Conservation (phyloP, 1,284 basidiomycete genomes). For the Tilletia setariae region DNA sequence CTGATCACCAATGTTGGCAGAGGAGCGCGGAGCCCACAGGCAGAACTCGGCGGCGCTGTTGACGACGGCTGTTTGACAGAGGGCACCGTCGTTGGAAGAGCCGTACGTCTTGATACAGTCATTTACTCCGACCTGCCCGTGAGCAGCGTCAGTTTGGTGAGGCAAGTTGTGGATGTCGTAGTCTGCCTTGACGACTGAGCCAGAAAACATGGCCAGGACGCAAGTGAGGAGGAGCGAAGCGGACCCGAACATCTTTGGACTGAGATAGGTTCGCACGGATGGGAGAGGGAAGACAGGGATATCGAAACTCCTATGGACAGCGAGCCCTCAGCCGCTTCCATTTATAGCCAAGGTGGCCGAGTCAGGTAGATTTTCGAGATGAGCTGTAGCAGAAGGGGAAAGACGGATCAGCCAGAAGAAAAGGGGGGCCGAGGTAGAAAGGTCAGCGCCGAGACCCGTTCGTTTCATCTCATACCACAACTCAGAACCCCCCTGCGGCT, state of each 20-base stretch:
- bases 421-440: background rate
- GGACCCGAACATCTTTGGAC: background rate
- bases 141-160: constrained; percentile 38
- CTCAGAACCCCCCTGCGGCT: too few species aligned
- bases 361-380: too few species aligned
- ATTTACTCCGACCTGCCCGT: constrained; percentile 27
- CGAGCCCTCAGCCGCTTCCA: too few species aligned
- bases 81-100: background rate
- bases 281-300: too few species aligned
- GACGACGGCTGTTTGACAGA: constrained; percentile 11
- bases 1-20: constrained; percentile 31
- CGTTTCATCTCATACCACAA: too few species aligned
- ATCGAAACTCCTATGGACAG: too few species aligned
- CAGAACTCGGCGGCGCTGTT: constrained; percentile 37
- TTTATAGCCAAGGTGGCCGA: too few species aligned
- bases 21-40: constrained; percentile 38
- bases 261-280: too few species aligned
- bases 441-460: background rate
- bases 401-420: background rate
- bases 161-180: constrained; percentile 38
- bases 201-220: background rate
- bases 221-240: background rate
- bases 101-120: constrained; percentile 27
- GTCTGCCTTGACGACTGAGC: background rate
- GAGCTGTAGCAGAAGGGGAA: background rate